Evolutionary conservation across 495 filamentous ascomycete species (phyloP).

Genomic region (Penicillium cataractarum): DNA sequence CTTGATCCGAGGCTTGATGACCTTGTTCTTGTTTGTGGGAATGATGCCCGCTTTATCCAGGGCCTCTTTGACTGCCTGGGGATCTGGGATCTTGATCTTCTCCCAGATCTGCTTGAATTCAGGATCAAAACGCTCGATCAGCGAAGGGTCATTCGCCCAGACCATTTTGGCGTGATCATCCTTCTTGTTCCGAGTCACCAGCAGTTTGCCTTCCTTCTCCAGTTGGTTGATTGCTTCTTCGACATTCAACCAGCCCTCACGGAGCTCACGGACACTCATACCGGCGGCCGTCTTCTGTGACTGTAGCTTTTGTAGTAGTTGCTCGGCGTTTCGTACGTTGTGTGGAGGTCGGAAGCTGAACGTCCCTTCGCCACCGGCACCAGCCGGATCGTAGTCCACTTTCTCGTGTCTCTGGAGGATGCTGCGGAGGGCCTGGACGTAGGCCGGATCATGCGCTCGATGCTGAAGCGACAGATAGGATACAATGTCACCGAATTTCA

Average conservation of each 20-base stretch:
- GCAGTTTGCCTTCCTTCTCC: slow-evolving; percentile 75
- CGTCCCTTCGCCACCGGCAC: slow-evolving; percentile 62
- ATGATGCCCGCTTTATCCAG: slow-evolving; percentile 73
- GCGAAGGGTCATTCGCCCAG: slow-evolving; percentile 82
- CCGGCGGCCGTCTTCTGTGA: slow-evolving; percentile 78
- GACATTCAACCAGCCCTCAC: slow-evolving; percentile 91
- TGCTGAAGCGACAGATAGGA: slow-evolving; percentile 73
- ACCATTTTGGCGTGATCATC: slow-evolving; percentile 83
- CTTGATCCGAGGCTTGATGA: slow-evolving; percentile 60
- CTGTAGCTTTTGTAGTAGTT: slow-evolving; percentile 79
- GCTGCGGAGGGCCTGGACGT: slow-evolving; percentile 47
- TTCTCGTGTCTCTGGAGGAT: slow-evolving; percentile 61
- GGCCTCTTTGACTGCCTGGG: slow-evolving; percentile 74
- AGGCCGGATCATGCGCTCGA: slow-evolving; percentile 47
- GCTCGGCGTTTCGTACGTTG: slow-evolving; percentile 72
- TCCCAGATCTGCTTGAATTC: slow-evolving; percentile 86
- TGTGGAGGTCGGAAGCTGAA: slow-evolving; percentile 80
- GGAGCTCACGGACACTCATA: slow-evolving; percentile 81
- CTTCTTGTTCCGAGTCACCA: slow-evolving; percentile 90
- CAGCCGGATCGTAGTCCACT: slow-evolving; percentile 68
- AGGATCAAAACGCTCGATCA: slow-evolving; percentile 73
- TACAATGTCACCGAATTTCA: slow-evolving; percentile 73
- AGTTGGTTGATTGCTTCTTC: slow-evolving; percentile 74
- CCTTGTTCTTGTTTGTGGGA: slow-evolving; percentile 74
- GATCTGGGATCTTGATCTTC: slow-evolving; percentile 73